Percentiles rank a stretch among this genome's conserved stretches.
These are phyloP conservation scores for Dioszegia hungarica DNA, from an alignment of 768 basidiomycete genomes.

Conservation along the genomic window DNA sequence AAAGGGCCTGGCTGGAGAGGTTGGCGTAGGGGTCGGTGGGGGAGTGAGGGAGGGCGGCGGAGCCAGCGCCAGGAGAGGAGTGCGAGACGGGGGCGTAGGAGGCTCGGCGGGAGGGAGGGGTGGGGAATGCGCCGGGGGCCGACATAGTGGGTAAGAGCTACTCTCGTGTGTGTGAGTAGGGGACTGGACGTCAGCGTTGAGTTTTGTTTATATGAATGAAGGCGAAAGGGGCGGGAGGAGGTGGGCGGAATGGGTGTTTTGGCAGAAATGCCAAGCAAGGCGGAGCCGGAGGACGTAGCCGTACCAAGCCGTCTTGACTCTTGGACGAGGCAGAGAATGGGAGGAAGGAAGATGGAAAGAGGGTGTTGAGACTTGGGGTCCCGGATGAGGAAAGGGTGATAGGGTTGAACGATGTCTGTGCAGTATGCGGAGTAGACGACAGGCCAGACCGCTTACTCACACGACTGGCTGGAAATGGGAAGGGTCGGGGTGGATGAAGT, in stretches of 20 bases:
- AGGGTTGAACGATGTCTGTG: neutral
- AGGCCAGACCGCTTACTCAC: too few species aligned
- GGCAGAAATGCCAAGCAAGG: neutral
- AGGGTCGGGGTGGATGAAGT: too few species aligned
- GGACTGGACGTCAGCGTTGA: neutral
- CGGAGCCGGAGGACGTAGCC: neutral
- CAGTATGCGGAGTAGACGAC: neutral
- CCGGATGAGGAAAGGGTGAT: neutral
- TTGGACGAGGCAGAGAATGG: too few species aligned
- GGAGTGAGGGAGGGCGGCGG: neutral
- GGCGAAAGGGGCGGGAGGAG: neutral
- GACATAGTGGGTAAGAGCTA: neutral
- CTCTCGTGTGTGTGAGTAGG: neutral
- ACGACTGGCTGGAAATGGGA: too few species aligned
- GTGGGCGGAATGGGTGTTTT: neutral
- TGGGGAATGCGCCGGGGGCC: neutral
- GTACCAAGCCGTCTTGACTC: neutral
- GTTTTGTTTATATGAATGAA: neutral
- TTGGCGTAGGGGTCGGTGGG: conserved; percentile 10
- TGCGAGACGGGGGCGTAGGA: neutral
- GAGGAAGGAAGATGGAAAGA: neutral
- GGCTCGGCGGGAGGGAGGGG: conserved; percentile 1
- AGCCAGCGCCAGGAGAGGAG: neutral
- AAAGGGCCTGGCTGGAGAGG: conserved; percentile 9
- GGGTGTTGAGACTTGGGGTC: neutral